Base-by-base conservation (phyloP, 129 eudicot species). In the Flaveria sonorensis region DNA sequence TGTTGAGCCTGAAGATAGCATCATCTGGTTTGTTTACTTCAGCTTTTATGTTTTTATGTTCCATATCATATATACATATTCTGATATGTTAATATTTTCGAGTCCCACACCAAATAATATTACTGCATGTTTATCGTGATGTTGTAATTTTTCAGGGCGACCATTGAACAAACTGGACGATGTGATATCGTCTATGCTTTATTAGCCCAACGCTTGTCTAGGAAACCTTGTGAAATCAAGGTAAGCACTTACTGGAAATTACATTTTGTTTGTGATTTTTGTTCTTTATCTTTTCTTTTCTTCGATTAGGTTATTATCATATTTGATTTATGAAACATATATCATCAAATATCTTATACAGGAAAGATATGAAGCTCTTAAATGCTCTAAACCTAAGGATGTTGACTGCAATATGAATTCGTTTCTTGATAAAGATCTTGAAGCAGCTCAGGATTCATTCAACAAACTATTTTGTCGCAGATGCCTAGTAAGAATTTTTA, bases 391-490 rank as follows among this genome's bases (percentile, higher is more conserved):
- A 50, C 64, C 79, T 66, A 84, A 39, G 51, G 76, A 77, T 70
- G 43, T 51, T 46, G 90, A 84, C 70, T 86, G 62, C 77, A 66
- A 66, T 74, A 68, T 65, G 69, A 81, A 80, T 79, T 85, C 88
- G 0, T 82, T 83, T 82, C 81, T 87, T 68, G 92, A 90, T 60
- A 88, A 88, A 75, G 89, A 87, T 87, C 89, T 93, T 59, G 97
- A 88, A 46, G 85, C 88, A 77, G 98, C 97, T 81, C 79, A 87
- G 77, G 98, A 93, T 85, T 87, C 98, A 24, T 88, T 88, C 69
- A 95, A 90, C 85, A 90, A 84, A 67, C 84, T 93, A 61, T 90
- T 88, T 79, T 93, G 98, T 60, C 98, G 98, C 48, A 91, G 98
- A 80, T 93, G 98, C 83, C 83, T 85, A 76, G 98, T 90, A 84